Evolutionary conservation across 495 filamentous ascomycete genomes (phyloP).

Genomic region (Recurvomyces mirabilis): DNA sequence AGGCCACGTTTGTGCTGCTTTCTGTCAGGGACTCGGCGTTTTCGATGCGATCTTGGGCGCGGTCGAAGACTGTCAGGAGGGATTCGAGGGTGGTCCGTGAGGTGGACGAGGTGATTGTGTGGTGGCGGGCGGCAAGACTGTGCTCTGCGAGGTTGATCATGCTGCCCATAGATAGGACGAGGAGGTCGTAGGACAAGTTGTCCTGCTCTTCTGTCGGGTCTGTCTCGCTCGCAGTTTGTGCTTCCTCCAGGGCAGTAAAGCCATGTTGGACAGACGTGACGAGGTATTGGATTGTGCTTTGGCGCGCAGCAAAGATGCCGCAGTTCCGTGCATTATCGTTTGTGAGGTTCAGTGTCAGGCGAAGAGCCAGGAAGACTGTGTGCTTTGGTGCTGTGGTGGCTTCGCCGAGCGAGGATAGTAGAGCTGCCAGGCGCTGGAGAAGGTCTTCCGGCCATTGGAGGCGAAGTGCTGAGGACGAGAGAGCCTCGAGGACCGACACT

Average conservation of each 20-base stretch:
- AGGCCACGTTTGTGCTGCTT: conserved; percentile 73
- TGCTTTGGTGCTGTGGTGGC: background rate
- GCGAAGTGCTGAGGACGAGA: conserved; percentile 3
- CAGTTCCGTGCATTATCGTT: conserved; percentile 66
- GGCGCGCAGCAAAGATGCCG: conserved; percentile 49
- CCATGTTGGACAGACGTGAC: conserved; percentile 35
- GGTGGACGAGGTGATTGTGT: background rate
- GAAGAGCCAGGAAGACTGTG: conserved; percentile 34
- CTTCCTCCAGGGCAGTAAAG: conserved; percentile 21
- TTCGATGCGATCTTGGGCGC: conserved; percentile 6
- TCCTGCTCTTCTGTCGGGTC: conserved; percentile 38
- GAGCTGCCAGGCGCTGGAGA: conserved; percentile 1
- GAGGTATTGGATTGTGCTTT: conserved; percentile 45
- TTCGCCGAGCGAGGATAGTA: background rate
- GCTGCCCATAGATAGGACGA: conserved; percentile 70
- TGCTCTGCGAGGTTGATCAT: conserved; percentile 85
- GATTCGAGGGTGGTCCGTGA: background rate
- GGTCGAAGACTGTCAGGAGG: conserved; percentile 9
- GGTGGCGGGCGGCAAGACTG: conserved; percentile 41
- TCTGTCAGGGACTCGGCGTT: conserved; percentile 38
- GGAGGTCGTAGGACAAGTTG: conserved; percentile 46
- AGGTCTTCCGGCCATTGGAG: conserved; percentile 10
- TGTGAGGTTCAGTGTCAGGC: conserved; percentile 75
- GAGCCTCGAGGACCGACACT: conserved; percentile 57
- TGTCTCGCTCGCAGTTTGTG: conserved; percentile 29